Base-by-base conservation (phyloP, 805 yeast species). In the Metschnikowia koreensis region DNA sequence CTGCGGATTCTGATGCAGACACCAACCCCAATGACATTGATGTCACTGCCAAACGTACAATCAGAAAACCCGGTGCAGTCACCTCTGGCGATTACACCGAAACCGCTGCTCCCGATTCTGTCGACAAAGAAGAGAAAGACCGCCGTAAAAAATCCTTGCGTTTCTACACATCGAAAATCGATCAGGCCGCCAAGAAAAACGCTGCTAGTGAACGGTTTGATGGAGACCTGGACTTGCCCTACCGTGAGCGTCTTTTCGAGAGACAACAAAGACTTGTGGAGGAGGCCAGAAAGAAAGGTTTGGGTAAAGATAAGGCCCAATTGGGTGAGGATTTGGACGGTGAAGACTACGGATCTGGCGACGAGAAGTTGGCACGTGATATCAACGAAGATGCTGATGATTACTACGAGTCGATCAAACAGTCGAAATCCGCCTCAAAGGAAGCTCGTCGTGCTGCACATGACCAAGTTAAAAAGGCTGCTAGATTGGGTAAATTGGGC, bases 111-210 rank as follows among this genome's bases (percentile, higher is more conserved):
- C 79, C 88, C 41, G 96, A 88, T 46, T 94, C 83, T 28, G 84
- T 90, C 44, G 98, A 94, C 69, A 78, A 80, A 42, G 96, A 89
- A 63, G 98, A 91, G 52, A 93, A 92, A 73, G 81, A 80, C 53
- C 81, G 84, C 17, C 83, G 96, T 61, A 87, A 86, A 75, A 82
- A 82, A 65, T 80, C 96, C 1, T 81, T 94, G 62, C 84, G 98
- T 54, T 94, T 94, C 83, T 94, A 94, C 78, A 94, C 99, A 1
- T 89, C 98, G 52, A 92, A 93, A 70, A 92, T 94, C 68, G 97
- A 91, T 67, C 96, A 92, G 71, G 86, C 85, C 47, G 84, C 80
- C 28, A 76, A 77, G 59, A 86, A 86, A 67, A 45, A 50, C 44
- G 80, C 81, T 54, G 74, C 71, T 41, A 60, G 50, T 51, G 85